These are phyloP conservation scores for Calonectria henricotiae DNA, from an alignment of 2,329 filamentous ascomycete species.

Conservation along the genomic window DNA sequence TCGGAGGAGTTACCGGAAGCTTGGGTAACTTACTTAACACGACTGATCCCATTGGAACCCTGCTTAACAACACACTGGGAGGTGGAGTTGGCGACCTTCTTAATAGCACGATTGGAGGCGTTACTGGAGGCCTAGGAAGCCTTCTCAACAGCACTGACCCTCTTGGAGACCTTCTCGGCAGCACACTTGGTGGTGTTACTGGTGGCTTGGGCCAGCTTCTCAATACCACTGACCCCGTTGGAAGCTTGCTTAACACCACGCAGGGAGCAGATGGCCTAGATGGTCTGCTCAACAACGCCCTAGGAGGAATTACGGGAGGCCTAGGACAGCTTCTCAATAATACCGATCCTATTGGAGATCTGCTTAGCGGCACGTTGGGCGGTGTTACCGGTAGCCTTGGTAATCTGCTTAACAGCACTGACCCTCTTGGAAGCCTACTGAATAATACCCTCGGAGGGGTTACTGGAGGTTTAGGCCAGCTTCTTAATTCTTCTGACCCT, in stretches of 20 bases:
- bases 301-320: background rate
- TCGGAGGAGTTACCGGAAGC: background rate
- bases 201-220: background rate
- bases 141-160: background rate
- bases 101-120: background rate
- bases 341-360: background rate
- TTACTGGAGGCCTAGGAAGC: background rate
- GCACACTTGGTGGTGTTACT: background rate
- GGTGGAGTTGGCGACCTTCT: background rate
- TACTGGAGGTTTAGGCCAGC: background rate
- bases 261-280: background rate
- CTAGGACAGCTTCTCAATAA: background rate
- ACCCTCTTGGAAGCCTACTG: constrained; percentile 6
- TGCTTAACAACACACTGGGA: background rate
- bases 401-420: constrained; percentile 2
- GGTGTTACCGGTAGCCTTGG: background rate
- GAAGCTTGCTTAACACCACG: background rate
- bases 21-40: background rate
- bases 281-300: background rate
- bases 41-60: background rate
- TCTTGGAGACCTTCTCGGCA: background rate
- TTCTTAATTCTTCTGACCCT: constrained; percentile 1
- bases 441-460: constrained; percentile 1
- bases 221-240: background rate
- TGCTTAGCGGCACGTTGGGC: background rate